Conservation (phyloP, 345 rosid species). For the Eucalyptus regnans region DNA sequence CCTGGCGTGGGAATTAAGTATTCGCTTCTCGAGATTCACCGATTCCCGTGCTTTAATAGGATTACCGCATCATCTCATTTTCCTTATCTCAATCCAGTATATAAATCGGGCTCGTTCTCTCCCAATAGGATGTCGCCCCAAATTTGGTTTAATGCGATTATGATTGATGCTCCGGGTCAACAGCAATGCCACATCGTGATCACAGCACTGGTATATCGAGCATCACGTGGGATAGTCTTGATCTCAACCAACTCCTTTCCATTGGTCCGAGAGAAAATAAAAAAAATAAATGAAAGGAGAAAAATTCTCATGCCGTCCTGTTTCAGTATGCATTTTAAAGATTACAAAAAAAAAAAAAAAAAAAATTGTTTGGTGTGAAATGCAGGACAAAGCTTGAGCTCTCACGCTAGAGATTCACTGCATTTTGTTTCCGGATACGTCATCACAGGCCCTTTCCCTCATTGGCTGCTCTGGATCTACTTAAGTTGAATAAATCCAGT, state of each 20-base stretch:
- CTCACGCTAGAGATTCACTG: background rate
- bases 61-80: background rate
- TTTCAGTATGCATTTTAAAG: background rate
- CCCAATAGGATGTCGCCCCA: background rate
- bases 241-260: background rate
- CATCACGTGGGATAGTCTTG: background rate
- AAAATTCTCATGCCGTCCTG: background rate
- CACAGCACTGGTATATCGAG: background rate
- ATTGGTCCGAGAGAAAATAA: background rate
- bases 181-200: background rate
- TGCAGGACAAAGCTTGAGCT: background rate
- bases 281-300: background rate
- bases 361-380: background rate
- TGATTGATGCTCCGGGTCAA: accelerated
- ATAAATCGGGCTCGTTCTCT: background rate
- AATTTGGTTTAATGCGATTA: background rate
- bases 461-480: background rate
- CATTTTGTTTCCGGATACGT: background rate
- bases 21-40: background rate
- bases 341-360: background rate
- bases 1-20: background rate
- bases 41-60: background rate
- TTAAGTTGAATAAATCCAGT: background rate
- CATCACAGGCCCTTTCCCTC: background rate
- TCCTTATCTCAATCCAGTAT: background rate